phyloP scores from a whole-genome alignment of 2,329 filamentous ascomycete species.

The Cordyceps pruinosa region DNA sequence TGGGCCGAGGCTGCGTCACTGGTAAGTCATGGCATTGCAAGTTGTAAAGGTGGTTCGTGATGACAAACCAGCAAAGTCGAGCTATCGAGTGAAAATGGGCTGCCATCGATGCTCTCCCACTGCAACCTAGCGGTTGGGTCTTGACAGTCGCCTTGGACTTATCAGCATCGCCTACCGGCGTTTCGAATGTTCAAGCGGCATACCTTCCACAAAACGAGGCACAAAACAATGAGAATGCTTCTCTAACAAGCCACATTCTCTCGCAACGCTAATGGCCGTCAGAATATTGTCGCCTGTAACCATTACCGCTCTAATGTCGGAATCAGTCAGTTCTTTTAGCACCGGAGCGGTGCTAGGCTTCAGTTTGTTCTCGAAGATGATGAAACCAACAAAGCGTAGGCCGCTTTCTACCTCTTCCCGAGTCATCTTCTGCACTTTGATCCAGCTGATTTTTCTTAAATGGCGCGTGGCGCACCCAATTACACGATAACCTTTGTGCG shows the following conservation, averaged over 20 bases:
- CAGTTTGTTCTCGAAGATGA: constrained; percentile 97
- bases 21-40: neutral
- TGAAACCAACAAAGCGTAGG: constrained; percentile 88
- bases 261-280: constrained; percentile 90
- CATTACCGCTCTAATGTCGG: constrained; percentile 88
- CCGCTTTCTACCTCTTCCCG: constrained; percentile 76
- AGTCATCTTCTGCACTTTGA: constrained; percentile 91
- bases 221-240: constrained; percentile 84
- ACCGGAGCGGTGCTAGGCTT: constrained; percentile 80
- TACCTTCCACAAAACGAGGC: constrained; percentile 74
- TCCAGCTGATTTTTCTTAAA: constrained; percentile 81
- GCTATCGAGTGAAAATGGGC: constrained; percentile 67
- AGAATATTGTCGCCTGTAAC: constrained; percentile 97
- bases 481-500: constrained; percentile 90
- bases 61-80: constrained; percentile 60
- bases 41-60: neutral
- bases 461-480: constrained; percentile 92
- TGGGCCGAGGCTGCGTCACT: constrained; percentile 56
- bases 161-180: neutral
- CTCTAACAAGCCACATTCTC: constrained; percentile 80
- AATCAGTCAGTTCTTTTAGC: constrained; percentile 71
- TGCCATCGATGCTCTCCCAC: constrained; percentile 96
- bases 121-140: constrained; percentile 66
- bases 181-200: constrained; percentile 7
- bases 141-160: constrained; percentile 53